phyloP scores from a whole-genome alignment of 2,329 filamentous ascomycete genomes.

The Ramichloridium luteum region DNA sequence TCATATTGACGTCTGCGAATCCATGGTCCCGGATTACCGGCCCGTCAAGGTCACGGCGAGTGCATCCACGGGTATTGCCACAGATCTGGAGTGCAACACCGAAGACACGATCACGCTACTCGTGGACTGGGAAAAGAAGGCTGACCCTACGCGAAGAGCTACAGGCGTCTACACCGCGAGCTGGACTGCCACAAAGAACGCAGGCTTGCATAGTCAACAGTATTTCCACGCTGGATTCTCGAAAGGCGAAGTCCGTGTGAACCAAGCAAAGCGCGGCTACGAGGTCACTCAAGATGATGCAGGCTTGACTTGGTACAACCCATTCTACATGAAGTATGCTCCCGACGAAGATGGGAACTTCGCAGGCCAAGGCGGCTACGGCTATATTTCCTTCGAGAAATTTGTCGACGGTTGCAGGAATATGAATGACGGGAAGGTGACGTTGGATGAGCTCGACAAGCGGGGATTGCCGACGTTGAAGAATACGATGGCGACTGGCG shows the following conservation, averaged over 20 bases:
- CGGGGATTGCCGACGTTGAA: conserved; percentile 71
- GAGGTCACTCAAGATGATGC: conserved; percentile 75
- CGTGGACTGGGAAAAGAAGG: conserved; percentile 72
- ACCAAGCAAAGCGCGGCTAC: conserved; percentile 90
- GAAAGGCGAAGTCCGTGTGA: conserved; percentile 73
- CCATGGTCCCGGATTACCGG: conserved; percentile 72
- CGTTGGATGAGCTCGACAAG: conserved; percentile 63
- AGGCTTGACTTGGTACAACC: conserved; percentile 75
- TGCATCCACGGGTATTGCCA: conserved; percentile 66
- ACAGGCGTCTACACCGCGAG: conserved; percentile 87
- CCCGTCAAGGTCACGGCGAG: conserved; percentile 70
- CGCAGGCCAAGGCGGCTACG: conserved; percentile 79
- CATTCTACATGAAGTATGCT: conserved; percentile 29
- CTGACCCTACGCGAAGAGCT: conserved; percentile 56
- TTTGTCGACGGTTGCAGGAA: conserved; percentile 78
- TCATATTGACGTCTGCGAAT: conserved; percentile 86
- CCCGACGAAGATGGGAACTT: conserved; percentile 65
- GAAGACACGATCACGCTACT: conserved; percentile 90
- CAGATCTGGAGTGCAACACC: conserved; percentile 67
- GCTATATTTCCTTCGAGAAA: conserved; percentile 90
- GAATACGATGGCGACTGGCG: conserved; percentile 85
- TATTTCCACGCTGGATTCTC: conserved; percentile 90
- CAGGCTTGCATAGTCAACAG: conserved; percentile 91
- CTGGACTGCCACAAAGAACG: conserved; percentile 86
- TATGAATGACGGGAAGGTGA: conserved; percentile 61